A percentile compares a stretch with the other conserved stretches of the same genome.
Evolutionary conservation across 1,284 basidiomycete species (phyloP).

Genomic region (Malassezia dermatis): DNA sequence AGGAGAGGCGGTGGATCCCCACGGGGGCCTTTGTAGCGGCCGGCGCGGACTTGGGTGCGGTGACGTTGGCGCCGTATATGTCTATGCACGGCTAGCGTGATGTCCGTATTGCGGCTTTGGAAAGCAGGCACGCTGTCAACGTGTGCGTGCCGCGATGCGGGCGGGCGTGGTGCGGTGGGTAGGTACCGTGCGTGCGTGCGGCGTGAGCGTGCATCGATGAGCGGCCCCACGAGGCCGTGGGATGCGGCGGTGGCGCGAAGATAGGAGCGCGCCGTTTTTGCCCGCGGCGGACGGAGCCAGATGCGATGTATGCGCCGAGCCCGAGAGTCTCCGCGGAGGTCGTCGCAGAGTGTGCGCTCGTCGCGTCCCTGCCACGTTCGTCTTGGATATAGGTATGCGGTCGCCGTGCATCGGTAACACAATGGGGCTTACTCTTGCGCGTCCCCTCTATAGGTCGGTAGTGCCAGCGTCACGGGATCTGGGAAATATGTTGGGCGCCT

Average conservation of each 20-base stretch:
- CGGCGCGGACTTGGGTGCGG: background rate
- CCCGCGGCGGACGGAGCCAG: background rate
- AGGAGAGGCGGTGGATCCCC: slow-evolving; percentile 1
- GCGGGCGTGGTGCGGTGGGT: background rate
- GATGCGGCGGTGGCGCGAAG: background rate
- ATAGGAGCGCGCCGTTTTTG: background rate
- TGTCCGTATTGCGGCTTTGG: background rate
- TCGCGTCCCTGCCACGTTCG: slow-evolving; percentile 13
- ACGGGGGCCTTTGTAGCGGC: background rate
- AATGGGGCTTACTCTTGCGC: slow-evolving; percentile 23
- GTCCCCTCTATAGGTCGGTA: slow-evolving; percentile 2
- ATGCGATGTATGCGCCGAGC: background rate
- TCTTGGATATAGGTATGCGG: slow-evolving; percentile 18
- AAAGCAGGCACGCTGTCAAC: background rate
- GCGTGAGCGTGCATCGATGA: background rate
- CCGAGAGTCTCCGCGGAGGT: background rate
- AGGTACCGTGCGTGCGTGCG: background rate
- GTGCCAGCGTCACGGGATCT: background rate
- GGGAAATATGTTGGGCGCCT: background rate
- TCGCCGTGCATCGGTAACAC: slow-evolving; percentile 18
- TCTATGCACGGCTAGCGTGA: background rate
- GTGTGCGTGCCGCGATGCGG: background rate
- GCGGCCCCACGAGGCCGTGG: background rate
- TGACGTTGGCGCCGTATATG: background rate
- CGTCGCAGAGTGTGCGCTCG: background rate